A percentile compares a stretch with the other conserved stretches of the same genome.
Evolutionary conservation across 2,329 filamentous ascomycete species (phyloP).

Genomic region (Penicillium sp.): DNA sequence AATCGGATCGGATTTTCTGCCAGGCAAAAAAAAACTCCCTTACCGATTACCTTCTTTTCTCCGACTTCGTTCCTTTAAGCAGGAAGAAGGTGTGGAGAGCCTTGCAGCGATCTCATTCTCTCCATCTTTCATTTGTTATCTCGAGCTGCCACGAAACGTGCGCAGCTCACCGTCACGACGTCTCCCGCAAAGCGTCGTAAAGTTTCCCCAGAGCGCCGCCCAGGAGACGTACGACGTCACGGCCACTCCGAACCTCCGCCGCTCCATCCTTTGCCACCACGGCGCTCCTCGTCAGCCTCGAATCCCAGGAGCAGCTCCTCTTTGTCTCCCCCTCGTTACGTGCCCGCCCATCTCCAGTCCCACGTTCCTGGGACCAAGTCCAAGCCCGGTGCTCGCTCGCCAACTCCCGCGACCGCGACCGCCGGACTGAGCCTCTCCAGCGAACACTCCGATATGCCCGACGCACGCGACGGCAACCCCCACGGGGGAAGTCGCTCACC

Average conservation of each 20-base stretch:
- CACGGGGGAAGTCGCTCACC: slow-evolving; percentile 29
- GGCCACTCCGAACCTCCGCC: slow-evolving; percentile 26
- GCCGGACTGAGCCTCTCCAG: slow-evolving; percentile 51
- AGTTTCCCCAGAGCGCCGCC: slow-evolving; percentile 43
- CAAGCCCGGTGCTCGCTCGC: slow-evolving; percentile 37
- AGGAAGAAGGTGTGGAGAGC: slow-evolving; percentile 8
- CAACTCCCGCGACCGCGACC: slow-evolving; percentile 51
- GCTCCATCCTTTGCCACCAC: slow-evolving; percentile 21
- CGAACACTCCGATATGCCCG: slow-evolving; percentile 46
- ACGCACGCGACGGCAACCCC: slow-evolving; percentile 28
- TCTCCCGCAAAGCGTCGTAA: slow-evolving; percentile 52
- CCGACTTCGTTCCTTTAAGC: slow-evolving; percentile 8
- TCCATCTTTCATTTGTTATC: slow-evolving; percentile 17
- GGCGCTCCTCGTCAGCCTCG: slow-evolving; percentile 24
- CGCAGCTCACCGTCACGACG: slow-evolving; percentile 50
- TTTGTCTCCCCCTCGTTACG: slow-evolving; percentile 44
- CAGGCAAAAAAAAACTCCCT: slow-evolving; percentile 12
- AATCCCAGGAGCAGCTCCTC: slow-evolving; percentile 30
- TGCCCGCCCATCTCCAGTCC: slow-evolving; percentile 57
- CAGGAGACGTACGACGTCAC: slow-evolving; percentile 41
- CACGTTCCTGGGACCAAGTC: slow-evolving; percentile 43
- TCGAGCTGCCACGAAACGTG: slow-evolving; percentile 46
- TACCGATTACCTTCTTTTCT: slow-evolving; percentile 4
- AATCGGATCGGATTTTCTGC: slow-evolving; percentile 20
- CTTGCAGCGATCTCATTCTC: neutral